These are phyloP conservation scores for Picea sitchensis DNA, from an alignment of 75 land plant species.

Conservation along the genomic window DNA sequence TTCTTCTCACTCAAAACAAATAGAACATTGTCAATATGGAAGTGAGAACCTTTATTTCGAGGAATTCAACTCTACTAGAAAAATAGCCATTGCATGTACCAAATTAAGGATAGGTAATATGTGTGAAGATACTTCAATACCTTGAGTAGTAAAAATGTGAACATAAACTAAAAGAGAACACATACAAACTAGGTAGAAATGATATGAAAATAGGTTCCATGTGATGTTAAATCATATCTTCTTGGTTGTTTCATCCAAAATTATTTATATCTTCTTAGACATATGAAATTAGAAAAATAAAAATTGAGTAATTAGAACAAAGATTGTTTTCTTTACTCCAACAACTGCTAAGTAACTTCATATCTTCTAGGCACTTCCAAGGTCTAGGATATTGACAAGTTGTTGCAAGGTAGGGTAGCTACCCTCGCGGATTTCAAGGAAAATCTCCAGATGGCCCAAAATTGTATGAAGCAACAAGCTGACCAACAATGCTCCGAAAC, in stretches of 20 bases:
- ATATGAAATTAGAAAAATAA: conserved; percentile 33
- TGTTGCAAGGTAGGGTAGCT: too few relatives aligned
- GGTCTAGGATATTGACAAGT: too few relatives aligned
- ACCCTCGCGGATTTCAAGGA: too few relatives aligned
- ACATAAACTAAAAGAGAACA: not conserved
- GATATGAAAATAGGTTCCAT: conserved; percentile 68
- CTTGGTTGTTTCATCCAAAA: conserved; percentile 36
- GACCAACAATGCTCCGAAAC: too few relatives aligned
- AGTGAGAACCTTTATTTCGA: conserved; percentile 87
- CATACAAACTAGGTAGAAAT: conserved; percentile 69
- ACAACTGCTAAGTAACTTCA: too few relatives aligned
- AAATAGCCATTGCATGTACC: not conserved
- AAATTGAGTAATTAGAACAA: not conserved
- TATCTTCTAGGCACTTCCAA: too few relatives aligned
- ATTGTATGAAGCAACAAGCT: too few relatives aligned
- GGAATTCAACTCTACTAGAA: conserved; percentile 53
- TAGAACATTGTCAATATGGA: conserved; percentile 63
- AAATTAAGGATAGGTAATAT: not conserved
- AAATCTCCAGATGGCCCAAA: too few relatives aligned
- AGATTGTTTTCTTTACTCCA: not conserved
- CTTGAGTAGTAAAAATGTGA: not conserved
- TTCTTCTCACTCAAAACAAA: conserved; percentile 68
- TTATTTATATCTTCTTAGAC: conserved; percentile 54
- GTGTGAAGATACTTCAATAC: not conserved
- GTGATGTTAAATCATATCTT: conserved; percentile 50